These are phyloP conservation scores for Cyclotella atomus DNA, from an alignment of 108 stramenopile genomes.

Conservation along the genomic window DNA sequence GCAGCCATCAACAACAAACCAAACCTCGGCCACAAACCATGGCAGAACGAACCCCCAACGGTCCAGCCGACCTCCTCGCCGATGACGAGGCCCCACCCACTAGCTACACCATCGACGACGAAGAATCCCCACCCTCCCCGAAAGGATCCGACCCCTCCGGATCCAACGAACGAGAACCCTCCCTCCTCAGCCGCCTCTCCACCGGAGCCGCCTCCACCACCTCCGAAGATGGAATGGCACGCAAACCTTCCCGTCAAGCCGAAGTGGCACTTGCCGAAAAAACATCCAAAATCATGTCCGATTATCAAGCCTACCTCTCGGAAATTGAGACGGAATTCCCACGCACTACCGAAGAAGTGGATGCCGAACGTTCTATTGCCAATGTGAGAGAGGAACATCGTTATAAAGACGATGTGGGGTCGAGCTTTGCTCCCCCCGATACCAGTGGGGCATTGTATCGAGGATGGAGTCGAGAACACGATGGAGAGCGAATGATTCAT, in stretches of 20 bases:
- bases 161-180: not conserved
- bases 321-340: conserved; percentile 29
- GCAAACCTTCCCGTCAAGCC: not conserved
- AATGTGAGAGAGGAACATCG: not conserved
- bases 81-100: not conserved
- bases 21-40: not conserved
- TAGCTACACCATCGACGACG: conserved; percentile 7
- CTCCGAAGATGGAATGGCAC: not conserved
- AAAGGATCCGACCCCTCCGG: not conserved
- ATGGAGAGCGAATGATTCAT: not conserved
- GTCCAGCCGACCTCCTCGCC: conserved; percentile 7
- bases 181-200: not conserved
- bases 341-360: not conserved
- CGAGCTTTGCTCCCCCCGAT: not conserved
- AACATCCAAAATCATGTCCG: conserved; percentile 25
- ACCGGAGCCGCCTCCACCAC: not conserved
- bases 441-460: not conserved
- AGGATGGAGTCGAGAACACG: not conserved
- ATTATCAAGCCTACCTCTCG: conserved; percentile 22
- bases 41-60: conserved; percentile 4
- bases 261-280: conserved; percentile 4
- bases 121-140: not conserved
- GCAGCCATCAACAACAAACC: not conserved
- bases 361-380: not conserved
- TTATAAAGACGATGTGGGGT: not conserved